phyloP scores from a whole-genome alignment of 2,329 filamentous ascomycete genomes.

The Claviceps sp. region DNA sequence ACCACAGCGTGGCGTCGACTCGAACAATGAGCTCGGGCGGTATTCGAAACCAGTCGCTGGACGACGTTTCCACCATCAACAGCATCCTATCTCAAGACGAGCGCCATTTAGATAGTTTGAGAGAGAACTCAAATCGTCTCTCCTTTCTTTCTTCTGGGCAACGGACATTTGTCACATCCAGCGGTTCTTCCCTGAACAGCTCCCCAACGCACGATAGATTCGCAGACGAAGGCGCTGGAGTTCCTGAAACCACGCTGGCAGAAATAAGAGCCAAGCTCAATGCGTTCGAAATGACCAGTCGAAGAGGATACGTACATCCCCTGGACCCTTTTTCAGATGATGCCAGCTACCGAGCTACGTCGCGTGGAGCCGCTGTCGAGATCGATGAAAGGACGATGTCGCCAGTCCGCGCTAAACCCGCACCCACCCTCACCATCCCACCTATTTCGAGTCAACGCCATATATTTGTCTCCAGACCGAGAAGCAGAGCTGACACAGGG shows the following conservation, averaged over 20 bases:
- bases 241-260: slow-evolving; percentile 22
- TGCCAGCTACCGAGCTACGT: slow-evolving; percentile 2
- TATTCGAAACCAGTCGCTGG: slow-evolving; percentile 29
- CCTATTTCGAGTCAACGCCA: slow-evolving; percentile 31
- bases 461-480: slow-evolving; percentile 23
- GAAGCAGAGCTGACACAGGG: slow-evolving; percentile 6
- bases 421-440: slow-evolving; percentile 42
- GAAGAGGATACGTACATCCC: slow-evolving; percentile 38
- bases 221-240: slow-evolving; percentile 6
- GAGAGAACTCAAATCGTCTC: slow-evolving; percentile 42
- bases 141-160: slow-evolving; percentile 49
- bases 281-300: slow-evolving; percentile 35
- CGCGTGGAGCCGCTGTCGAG: slow-evolving; percentile 2
- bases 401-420: slow-evolving; percentile 13
- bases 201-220: slow-evolving; percentile 38
- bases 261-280: slow-evolving; percentile 37
- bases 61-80: slow-evolving; percentile 43
- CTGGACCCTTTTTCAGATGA: slow-evolving; percentile 29
- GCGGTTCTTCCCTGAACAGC: slow-evolving; percentile 41
- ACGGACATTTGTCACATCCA: slow-evolving; percentile 45
- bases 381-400: slow-evolving; percentile 6
- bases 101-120: slow-evolving; percentile 41
- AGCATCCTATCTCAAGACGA: slow-evolving; percentile 46
- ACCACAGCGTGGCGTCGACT: slow-evolving; percentile 7
- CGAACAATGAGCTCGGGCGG: slow-evolving; percentile 12